Percentiles rank a stretch among this genome's conserved stretches.
Conservation (phyloP, 2,329 filamentous ascomycete species). For the Nemania sp. region DNA sequence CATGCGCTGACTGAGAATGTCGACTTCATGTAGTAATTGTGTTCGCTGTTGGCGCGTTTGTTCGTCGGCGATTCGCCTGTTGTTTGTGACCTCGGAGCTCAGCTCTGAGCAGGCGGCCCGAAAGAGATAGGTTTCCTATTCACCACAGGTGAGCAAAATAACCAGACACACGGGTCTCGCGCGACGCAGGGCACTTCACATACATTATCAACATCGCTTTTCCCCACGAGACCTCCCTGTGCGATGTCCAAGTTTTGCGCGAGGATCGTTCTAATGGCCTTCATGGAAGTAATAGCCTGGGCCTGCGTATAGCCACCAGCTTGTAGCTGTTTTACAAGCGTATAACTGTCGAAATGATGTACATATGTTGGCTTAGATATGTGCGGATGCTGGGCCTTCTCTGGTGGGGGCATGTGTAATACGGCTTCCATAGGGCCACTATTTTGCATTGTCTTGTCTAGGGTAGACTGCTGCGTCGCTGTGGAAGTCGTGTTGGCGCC, state of each 20-base stretch:
- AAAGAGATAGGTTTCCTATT: conserved; percentile 87
- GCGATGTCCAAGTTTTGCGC: conserved; percentile 85
- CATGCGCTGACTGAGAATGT: conserved; percentile 86
- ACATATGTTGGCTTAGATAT: conserved; percentile 82
- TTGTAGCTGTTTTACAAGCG: conserved; percentile 83
- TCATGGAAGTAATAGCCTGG: conserved; percentile 91
- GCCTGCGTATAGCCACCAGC: conserved; percentile 76
- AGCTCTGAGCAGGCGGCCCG: conserved; percentile 93
- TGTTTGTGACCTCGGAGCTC: conserved; percentile 84
- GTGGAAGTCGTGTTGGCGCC: conserved; percentile 36
- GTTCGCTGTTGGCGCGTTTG: conserved; percentile 84
- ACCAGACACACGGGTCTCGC: neutral
- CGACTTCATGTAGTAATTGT: conserved; percentile 92
- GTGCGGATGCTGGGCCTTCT: conserved; percentile 62
- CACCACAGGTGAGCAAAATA: conserved; percentile 12
- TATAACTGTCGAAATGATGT: conserved; percentile 97
- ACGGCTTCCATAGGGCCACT: conserved; percentile 65
- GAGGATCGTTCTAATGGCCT: conserved; percentile 83
- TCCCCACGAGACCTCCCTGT: conserved; percentile 83
- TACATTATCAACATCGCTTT: conserved; percentile 89
- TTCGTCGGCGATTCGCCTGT: conserved; percentile 81
- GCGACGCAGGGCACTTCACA: conserved; percentile 28
- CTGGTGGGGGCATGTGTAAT: conserved; percentile 55
- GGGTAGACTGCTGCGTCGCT: conserved; percentile 49
- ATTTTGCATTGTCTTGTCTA: conserved; percentile 55